Evolutionary conservation across 2,329 filamentous ascomycete genomes (phyloP).

Genomic region (Aureobasidium sp.): DNA sequence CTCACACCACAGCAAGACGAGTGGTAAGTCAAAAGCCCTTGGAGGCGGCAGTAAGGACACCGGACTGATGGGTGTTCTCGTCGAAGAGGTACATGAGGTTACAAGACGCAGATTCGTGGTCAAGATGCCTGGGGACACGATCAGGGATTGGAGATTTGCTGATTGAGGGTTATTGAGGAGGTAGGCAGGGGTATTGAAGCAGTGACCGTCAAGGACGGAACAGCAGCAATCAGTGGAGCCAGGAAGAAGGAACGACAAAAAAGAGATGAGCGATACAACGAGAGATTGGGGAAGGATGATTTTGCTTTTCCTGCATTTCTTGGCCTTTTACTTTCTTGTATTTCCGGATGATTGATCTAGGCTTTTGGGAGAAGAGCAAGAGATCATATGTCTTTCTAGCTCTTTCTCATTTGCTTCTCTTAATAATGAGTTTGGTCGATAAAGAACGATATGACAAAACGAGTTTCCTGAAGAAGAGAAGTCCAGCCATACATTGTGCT

Average conservation of each 20-base stretch:
- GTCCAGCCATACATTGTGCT: too few relatives aligned
- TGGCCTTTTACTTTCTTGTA: neutral
- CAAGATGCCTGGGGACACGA: constrained; percentile 3
- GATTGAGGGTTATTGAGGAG: neutral
- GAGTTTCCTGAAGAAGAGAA: too few relatives aligned
- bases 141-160: neutral
- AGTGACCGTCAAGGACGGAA: neutral
- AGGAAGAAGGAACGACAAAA: neutral
- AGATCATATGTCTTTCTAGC: too few relatives aligned
- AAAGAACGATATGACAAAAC: too few relatives aligned
- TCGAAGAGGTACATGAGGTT: neutral
- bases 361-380: too few relatives aligned
- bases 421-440: too few relatives aligned
- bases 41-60: neutral
- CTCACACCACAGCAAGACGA: neutral
- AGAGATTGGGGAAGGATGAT: neutral
- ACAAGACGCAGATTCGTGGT: neutral
- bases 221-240: neutral
- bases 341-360: too few relatives aligned
- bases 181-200: neutral
- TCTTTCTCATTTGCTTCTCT: too few relatives aligned
- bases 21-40: neutral
- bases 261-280: neutral
- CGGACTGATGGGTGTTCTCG: neutral
- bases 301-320: neutral